A percentile compares a stretch with the other conserved stretches of the same genome.
Conservation (phyloP, 768 basidiomycete species). For the Suillus variegatus region DNA sequence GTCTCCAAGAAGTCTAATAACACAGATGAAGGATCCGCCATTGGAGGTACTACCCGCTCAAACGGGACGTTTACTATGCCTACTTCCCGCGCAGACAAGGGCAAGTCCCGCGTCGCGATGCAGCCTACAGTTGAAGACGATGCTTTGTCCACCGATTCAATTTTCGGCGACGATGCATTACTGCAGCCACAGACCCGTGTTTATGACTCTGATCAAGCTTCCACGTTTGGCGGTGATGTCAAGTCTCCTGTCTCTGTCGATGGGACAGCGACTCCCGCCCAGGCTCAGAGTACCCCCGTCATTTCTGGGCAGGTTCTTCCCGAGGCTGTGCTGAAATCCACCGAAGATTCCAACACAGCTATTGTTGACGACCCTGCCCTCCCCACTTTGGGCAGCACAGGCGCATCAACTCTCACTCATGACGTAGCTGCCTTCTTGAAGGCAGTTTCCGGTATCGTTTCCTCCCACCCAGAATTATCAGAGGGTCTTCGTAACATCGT, state of each 20-base stretch:
- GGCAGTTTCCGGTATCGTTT: constrained; percentile 54
- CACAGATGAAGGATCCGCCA: constrained; percentile 31
- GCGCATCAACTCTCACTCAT: constrained; percentile 51
- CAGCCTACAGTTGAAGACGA: constrained; percentile 32
- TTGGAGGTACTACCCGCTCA: constrained; percentile 33
- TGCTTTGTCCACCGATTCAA: constrained; percentile 42
- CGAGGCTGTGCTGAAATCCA: constrained; percentile 11
- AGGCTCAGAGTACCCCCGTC: constrained; percentile 44
- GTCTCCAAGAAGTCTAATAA: constrained; percentile 31
- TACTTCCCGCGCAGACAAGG: constrained; percentile 48
- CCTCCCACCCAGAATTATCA: constrained; percentile 70
- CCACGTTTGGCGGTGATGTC: constrained; percentile 22
- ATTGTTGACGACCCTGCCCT: constrained; percentile 49
- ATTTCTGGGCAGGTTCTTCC: constrained; percentile 25
- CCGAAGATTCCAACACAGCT: constrained; percentile 14
- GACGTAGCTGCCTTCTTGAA: constrained; percentile 67
- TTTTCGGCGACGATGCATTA: constrained; percentile 42
- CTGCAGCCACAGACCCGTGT: constrained; percentile 67
- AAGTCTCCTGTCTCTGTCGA: constrained; percentile 18
- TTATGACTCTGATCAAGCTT: constrained; percentile 35
- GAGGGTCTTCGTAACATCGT: constrained; percentile 66
- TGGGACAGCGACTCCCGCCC: constrained; percentile 32
- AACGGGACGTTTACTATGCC: constrained; percentile 20
- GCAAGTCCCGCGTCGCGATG: constrained; percentile 27
- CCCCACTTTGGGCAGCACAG: constrained; percentile 41